Percentiles rank a stretch among this genome's conserved stretches.
phyloP scores from a whole-genome alignment of 1,284 basidiomycete genomes.

The Trametes sp. region DNA sequence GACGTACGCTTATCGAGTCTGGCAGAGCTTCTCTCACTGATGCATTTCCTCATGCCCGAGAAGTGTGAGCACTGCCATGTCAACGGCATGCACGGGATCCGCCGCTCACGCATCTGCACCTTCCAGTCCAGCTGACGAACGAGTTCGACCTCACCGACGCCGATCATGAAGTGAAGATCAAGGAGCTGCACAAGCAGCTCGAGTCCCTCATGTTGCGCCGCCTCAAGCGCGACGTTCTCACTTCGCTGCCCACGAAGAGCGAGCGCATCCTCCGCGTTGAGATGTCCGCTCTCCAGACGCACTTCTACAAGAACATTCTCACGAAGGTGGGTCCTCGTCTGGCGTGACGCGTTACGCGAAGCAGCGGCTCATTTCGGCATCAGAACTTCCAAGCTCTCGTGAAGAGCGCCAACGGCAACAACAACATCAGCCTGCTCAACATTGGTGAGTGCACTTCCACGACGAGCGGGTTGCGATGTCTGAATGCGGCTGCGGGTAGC shows the following conservation, averaged over 20 bases:
- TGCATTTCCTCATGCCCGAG: conserved; percentile 99
- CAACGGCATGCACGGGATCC: conserved; percentile 7
- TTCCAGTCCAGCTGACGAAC: conserved; percentile 68
- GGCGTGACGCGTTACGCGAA: conserved; percentile 9
- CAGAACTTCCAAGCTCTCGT: conserved; percentile 94
- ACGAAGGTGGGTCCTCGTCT: conserved; percentile 72
- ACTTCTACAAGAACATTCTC: conserved; percentile 99
- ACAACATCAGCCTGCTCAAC: conserved; percentile 92
- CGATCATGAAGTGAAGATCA: conserved; percentile 95
- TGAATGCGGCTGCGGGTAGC: conserved; percentile 50
- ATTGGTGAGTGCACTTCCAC: conserved; percentile 66
- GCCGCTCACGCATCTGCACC: conserved; percentile 16
- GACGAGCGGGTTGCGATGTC: conserved; percentile 7
- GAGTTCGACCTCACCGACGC: conserved; percentile 95
- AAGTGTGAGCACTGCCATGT: conserved; percentile 71
- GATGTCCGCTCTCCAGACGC: conserved; percentile 97
- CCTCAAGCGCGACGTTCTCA: conserved; percentile 97
- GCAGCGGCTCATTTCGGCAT: conserved; percentile 17
- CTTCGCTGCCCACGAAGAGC: conserved; percentile 96
- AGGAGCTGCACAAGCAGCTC: conserved; percentile 92
- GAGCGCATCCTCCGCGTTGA: conserved; percentile 98
- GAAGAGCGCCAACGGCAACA: conserved; percentile 85
- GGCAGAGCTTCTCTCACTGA: conserved; percentile 90
- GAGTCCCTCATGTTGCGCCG: conserved; percentile 96
- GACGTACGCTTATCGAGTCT: conserved; percentile 9